Evolutionary conservation across 805 yeast species (phyloP).

Genomic region (Saturnispora ahearnii): DNA sequence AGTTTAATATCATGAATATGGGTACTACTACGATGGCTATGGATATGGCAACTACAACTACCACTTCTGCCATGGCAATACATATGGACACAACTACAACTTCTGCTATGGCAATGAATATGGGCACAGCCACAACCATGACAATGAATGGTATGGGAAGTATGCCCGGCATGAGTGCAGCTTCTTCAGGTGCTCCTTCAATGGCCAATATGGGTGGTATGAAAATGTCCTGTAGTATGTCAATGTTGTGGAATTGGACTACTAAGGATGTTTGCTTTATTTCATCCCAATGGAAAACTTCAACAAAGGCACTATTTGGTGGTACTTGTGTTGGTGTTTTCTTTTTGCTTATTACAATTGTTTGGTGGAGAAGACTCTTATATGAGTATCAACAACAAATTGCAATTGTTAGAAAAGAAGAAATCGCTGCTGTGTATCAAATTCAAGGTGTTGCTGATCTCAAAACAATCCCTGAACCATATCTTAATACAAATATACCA

Average conservation of each 20-base stretch:
- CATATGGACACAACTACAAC: conserved; percentile 2
- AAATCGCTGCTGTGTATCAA: conserved; percentile 6
- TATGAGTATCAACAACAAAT: conserved; percentile 10
- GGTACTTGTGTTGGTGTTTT: conserved; percentile 18
- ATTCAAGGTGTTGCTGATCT: not conserved
- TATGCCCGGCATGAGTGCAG: not conserved
- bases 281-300: conserved; percentile 14
- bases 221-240: conserved; percentile 12
- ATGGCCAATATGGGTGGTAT: not conserved
- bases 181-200: not conserved
- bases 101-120: not conserved
- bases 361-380: conserved; percentile 17
- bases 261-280: conserved; percentile 14
- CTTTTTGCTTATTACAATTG: conserved; percentile 8
- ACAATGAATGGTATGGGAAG: conserved; percentile 1
- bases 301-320: conserved; percentile 13
- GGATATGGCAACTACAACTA: conserved; percentile 2
- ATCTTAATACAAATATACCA: not conserved
- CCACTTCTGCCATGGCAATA: not conserved
- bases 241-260: conserved; percentile 19
- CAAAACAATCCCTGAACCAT: not conserved
- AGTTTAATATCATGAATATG: too few species aligned
- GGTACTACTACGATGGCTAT: conserved; percentile 3
- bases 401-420: conserved; percentile 6
- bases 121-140: conserved; percentile 6